These are phyloP conservation scores for Quercus cerris DNA, from an alignment of 306 rosid genomes.

Conservation along the genomic window DNA sequence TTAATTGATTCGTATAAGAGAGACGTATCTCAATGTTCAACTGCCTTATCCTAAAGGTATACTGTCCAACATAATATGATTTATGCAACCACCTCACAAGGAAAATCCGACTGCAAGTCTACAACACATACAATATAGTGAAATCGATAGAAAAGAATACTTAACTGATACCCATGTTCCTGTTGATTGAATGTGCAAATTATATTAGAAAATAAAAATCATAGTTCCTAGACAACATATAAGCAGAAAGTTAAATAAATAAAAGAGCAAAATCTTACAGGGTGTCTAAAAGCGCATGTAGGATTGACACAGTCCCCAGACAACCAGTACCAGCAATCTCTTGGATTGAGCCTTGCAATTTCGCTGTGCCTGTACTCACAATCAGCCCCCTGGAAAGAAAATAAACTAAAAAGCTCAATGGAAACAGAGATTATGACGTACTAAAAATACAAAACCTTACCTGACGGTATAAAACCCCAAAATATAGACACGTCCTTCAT, in stretches of 20 bases:
- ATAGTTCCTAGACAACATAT: background rate
- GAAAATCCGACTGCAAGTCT: background rate
- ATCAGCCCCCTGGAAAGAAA: conserved; percentile 59
- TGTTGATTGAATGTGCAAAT: background rate
- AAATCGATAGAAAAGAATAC: background rate
- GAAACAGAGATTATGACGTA: background rate
- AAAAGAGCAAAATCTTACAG: conserved; percentile 48
- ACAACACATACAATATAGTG: background rate
- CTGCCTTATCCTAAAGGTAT: background rate
- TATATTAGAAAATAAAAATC: background rate
- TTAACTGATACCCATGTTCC: background rate
- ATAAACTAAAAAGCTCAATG: background rate
- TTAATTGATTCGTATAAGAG: background rate
- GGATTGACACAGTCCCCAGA: conserved; percentile 72
- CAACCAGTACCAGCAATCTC: conserved; percentile 93
- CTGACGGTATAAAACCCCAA: background rate
- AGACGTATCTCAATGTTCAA: background rate
- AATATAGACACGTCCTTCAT: background rate
- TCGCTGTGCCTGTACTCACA: conserved; percentile 90
- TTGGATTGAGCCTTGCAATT: conserved; percentile 81
- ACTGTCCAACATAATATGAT: background rate
- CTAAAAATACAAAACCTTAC: background rate
- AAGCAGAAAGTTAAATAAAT: background rate
- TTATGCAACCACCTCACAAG: background rate
- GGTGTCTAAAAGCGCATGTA: conserved; percentile 84